Percentiles rank a stretch among this genome's conserved stretches.
Conservation (phyloP, 768 basidiomycete genomes). For the Tylopilus plumbeoviolaceoides region DNA sequence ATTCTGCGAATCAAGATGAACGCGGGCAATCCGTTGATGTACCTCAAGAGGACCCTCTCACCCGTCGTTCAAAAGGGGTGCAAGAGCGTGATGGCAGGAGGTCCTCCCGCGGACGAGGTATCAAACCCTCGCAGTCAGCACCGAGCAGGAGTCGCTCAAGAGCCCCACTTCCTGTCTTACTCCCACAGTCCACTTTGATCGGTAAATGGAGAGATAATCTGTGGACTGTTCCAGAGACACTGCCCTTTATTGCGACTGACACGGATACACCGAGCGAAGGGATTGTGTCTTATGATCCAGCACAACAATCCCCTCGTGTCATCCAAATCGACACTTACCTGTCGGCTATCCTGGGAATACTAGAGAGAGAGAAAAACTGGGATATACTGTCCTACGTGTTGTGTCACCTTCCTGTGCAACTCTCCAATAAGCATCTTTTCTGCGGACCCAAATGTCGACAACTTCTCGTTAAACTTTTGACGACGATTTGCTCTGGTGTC, state of each 20-base stretch:
- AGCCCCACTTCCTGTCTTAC: constrained; percentile 34
- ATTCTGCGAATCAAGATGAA: constrained; percentile 26
- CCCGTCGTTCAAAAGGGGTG: constrained; percentile 45
- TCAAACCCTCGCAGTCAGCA: constrained; percentile 40
- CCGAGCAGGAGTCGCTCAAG: constrained; percentile 64
- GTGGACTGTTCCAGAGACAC: constrained; percentile 67
- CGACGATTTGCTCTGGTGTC: constrained; percentile 64
- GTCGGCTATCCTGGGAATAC: constrained; percentile 51
- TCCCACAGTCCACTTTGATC: constrained; percentile 20
- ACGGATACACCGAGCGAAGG: constrained; percentile 64
- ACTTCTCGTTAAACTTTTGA: constrained; percentile 58
- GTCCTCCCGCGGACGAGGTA: constrained; percentile 49
- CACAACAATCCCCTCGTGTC: constrained; percentile 39
- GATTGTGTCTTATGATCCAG: constrained; percentile 61
- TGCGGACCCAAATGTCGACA: constrained; percentile 80
- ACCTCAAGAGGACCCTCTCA: constrained; percentile 24
- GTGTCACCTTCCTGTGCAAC: constrained; percentile 85
- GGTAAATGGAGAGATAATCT: constrained; percentile 43
- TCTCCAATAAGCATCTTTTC: constrained; percentile 94
- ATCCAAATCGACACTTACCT: constrained; percentile 80
- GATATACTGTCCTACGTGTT: constrained; percentile 90
- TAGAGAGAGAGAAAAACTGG: constrained; percentile 82
- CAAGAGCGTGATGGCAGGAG: constrained; percentile 51
- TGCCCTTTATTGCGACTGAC: constrained; percentile 53
- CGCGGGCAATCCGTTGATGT: constrained; percentile 22